Percentiles rank a stretch among this genome's conserved stretches.
Evolutionary conservation across 1,284 basidiomycete species (phyloP).

Genomic region (Cryptococcus jaspeensis): DNA sequence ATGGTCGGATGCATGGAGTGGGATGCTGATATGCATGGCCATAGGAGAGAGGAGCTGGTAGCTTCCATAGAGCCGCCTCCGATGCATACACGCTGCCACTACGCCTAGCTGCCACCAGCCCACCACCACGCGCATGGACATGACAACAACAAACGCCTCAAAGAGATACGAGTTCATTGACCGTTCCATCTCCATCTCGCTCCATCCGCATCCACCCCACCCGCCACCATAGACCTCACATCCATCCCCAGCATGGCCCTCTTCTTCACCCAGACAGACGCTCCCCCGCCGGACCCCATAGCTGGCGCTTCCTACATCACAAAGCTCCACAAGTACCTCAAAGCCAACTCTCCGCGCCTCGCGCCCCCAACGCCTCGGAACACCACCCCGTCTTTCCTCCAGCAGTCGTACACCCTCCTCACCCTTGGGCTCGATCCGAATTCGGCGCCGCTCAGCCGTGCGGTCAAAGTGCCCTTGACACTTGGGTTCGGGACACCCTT

Average conservation of each 20-base stretch:
- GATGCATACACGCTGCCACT: too few relatives aligned
- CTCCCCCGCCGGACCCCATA: constrained; percentile 24
- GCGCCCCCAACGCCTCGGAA: constrained; percentile 24
- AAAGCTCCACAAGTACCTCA: constrained; percentile 48
- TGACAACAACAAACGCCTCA: background rate
- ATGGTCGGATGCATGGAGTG: too few relatives aligned
- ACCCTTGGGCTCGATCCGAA: constrained; percentile 49
- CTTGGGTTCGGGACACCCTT: constrained; percentile 42
- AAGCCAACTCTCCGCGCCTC: constrained; percentile 40
- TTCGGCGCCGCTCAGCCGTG: constrained; percentile 39
- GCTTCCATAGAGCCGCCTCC: too few relatives aligned
- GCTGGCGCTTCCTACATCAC: constrained; percentile 38
- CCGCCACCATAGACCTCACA: too few relatives aligned
- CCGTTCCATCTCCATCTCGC: background rate
- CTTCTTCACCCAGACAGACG: constrained; percentile 1
- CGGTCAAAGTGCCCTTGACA: constrained; percentile 44
- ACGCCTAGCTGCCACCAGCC: too few relatives aligned
- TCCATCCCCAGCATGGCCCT: constrained; percentile 1
- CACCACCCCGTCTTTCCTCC: constrained; percentile 24
- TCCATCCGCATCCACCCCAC: background rate
- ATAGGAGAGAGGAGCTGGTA: too few relatives aligned
- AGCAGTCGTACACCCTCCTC: constrained; percentile 48
- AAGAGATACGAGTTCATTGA: background rate
- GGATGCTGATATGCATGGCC: too few relatives aligned
- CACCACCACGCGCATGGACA: too few relatives aligned